A percentile compares a stretch with the other conserved stretches of the same genome.
Evolutionary conservation across 495 filamentous ascomycete species (phyloP).

Genomic region (Aspergillus wentii): DNA sequence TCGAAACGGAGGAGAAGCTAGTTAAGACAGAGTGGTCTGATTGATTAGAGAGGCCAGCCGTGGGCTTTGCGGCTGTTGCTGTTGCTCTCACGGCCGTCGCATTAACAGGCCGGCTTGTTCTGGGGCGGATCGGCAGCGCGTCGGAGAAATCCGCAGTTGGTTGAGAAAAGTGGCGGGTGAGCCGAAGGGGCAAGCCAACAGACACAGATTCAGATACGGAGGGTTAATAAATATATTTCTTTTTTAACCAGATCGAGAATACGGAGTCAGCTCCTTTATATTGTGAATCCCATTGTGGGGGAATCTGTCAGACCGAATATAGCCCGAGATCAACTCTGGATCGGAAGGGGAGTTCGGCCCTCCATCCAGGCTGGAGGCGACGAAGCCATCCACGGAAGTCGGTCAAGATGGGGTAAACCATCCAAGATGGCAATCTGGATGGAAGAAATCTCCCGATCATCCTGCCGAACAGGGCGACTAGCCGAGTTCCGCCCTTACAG

Average conservation of each 20-base stretch:
- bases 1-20: conserved; percentile 5
- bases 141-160: too few species aligned
- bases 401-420: conserved; percentile 10
- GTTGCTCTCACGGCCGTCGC: background rate
- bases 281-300: conserved; percentile 7
- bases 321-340: conserved; percentile 11
- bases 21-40: conserved; percentile 21
- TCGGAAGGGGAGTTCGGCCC: conserved; percentile 20
- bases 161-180: too few species aligned
- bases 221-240: too few species aligned
- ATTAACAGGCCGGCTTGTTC: background rate
- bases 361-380: conserved; percentile 11
- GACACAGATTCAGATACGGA: too few species aligned
- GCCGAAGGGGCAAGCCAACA: too few species aligned
- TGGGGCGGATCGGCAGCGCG: too few species aligned
- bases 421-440: too few species aligned
- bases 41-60: conserved; percentile 8
- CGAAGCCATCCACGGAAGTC: conserved; percentile 6
- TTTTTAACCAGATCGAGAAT: background rate
- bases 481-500: conserved; percentile 22
- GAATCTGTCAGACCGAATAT: conserved; percentile 2
- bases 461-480: conserved; percentile 17
- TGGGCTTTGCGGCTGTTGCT: too few species aligned
- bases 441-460: conserved; percentile 16
- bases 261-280: background rate